Percentiles rank a stretch among this genome's conserved stretches.
These are phyloP conservation scores for Stagonosporopsis vannaccii DNA, from an alignment of 2,329 filamentous ascomycete species.

Conservation along the genomic window DNA sequence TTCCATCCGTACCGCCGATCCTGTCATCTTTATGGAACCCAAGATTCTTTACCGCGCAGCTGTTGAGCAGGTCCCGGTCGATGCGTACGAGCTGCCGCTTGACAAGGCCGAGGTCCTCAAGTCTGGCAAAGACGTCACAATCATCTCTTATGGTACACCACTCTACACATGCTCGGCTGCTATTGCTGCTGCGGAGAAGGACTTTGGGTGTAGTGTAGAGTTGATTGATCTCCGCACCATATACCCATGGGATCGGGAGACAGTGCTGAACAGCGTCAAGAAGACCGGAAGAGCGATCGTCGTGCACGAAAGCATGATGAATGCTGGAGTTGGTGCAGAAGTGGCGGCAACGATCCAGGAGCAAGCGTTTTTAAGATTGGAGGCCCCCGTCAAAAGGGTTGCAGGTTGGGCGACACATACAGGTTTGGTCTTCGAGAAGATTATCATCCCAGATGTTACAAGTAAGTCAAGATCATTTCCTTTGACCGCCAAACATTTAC, in stretches of 20 bases:
- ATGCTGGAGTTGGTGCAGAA: constrained; percentile 87
- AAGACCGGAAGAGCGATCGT: constrained; percentile 88
- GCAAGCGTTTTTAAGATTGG: constrained; percentile 80
- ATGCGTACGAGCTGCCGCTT: constrained; percentile 81
- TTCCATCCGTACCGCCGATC: constrained; percentile 79
- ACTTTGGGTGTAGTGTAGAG: constrained; percentile 78
- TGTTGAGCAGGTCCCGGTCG: constrained; percentile 86
- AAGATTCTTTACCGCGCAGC: constrained; percentile 92
- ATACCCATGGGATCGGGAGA: constrained; percentile 89
- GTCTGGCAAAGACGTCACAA: constrained; percentile 78
- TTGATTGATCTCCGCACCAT: constrained; percentile 87
- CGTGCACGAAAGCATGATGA: constrained; percentile 92
- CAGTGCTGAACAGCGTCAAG: constrained; percentile 79
- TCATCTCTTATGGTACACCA: constrained; percentile 89
- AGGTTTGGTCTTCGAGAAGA: constrained; percentile 75
- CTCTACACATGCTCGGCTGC: constrained; percentile 83
- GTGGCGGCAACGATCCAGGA: constrained; percentile 89
- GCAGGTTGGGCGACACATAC: constrained; percentile 91
- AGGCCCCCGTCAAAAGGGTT: constrained; percentile 84
- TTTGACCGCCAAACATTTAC: background rate
- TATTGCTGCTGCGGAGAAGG: constrained; percentile 76
- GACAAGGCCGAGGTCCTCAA: constrained; percentile 87
- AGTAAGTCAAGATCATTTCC: constrained; percentile 65
- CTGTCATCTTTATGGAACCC: constrained; percentile 91
- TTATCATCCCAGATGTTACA: constrained; percentile 80